Conservation (phyloP, 805 yeast genomes). For the Cyberlindnera xylosilytica region DNA sequence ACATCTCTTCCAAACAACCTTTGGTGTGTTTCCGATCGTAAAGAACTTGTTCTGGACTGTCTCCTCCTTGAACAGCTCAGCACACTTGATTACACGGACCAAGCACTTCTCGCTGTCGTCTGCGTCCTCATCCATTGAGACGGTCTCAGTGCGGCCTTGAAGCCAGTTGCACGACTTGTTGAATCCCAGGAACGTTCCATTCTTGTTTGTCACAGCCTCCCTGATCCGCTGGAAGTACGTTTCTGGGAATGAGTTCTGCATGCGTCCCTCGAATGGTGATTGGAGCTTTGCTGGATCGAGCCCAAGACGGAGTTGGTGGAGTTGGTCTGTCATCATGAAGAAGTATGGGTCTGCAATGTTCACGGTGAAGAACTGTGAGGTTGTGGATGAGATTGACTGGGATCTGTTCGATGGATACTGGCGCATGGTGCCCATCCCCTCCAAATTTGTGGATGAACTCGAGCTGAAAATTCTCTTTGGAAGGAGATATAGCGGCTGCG, state of each 20-base stretch:
- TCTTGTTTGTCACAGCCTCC: conserved; percentile 20
- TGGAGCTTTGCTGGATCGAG: conserved; percentile 8
- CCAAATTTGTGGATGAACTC: conserved; percentile 24
- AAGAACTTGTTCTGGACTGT: conserved; percentile 30
- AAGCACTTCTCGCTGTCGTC: conserved; percentile 6
- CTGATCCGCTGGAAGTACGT: conserved; percentile 7
- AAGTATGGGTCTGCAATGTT: conserved; percentile 34
- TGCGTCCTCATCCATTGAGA: conserved; percentile 1
- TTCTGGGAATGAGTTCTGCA: conserved; percentile 11
- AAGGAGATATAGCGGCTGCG: conserved; percentile 14
- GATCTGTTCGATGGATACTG: conserved; percentile 12
- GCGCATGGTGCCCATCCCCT: conserved; percentile 4
- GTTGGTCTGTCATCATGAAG: conserved; percentile 30
- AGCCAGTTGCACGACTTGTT: conserved; percentile 26
- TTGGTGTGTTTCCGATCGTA: conserved; percentile 26
- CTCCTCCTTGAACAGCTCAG: conserved; percentile 40
- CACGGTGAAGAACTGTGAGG: conserved; percentile 25
- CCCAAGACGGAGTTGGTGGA: conserved; percentile 23
- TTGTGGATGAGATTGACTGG: conserved; percentile 23
- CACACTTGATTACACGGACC: conserved; percentile 38
- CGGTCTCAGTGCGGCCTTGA: conserved; percentile 26
- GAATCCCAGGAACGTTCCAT: conserved; percentile 35
- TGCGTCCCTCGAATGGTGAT: conserved; percentile 13
- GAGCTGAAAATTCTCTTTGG: conserved; percentile 26
- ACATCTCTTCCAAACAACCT: conserved; percentile 40